Conservation (phyloP, 1,284 basidiomycete species). For the Coniophora puteana region DNA sequence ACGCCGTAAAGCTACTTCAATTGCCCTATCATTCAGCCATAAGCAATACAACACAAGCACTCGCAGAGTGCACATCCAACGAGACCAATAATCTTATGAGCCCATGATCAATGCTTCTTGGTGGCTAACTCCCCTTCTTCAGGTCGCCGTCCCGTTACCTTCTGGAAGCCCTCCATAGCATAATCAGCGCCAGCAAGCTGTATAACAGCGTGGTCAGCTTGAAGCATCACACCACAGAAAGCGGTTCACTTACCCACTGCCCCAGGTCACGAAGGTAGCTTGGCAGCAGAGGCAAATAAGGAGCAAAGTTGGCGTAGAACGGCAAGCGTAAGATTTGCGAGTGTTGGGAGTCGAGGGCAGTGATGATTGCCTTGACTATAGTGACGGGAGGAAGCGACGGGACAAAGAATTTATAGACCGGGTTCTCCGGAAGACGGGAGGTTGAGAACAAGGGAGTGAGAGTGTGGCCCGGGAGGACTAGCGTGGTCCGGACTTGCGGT, state of each 20-base stretch:
- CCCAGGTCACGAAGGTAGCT: slow-evolving; percentile 69
- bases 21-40: neutral
- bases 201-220: slow-evolving; percentile 9
- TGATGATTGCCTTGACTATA: slow-evolving; percentile 79
- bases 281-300: slow-evolving; percentile 55
- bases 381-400: slow-evolving; percentile 71
- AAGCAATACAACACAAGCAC: slow-evolving; percentile 7
- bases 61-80: too few relatives aligned
- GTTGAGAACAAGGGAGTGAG: slow-evolving; percentile 72
- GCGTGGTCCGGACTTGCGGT: slow-evolving; percentile 75
- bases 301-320: slow-evolving; percentile 62
- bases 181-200: slow-evolving; percentile 47
- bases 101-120: neutral
- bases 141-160: slow-evolving; percentile 40
- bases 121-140: slow-evolving; percentile 31
- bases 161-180: slow-evolving; percentile 42
- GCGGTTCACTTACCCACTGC: slow-evolving; percentile 72
- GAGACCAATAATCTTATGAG: too few relatives aligned
- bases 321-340: slow-evolving; percentile 71
- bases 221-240: neutral
- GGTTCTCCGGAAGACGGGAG: slow-evolving; percentile 45
- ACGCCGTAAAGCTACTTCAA: too few relatives aligned
- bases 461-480: slow-evolving; percentile 76
- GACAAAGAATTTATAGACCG: slow-evolving; percentile 66
- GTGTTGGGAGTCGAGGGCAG: slow-evolving; percentile 74